These are phyloP conservation scores for Rhodomyrtus psidioides DNA, from an alignment of 441 rosid genomes.

Conservation along the genomic window DNA sequence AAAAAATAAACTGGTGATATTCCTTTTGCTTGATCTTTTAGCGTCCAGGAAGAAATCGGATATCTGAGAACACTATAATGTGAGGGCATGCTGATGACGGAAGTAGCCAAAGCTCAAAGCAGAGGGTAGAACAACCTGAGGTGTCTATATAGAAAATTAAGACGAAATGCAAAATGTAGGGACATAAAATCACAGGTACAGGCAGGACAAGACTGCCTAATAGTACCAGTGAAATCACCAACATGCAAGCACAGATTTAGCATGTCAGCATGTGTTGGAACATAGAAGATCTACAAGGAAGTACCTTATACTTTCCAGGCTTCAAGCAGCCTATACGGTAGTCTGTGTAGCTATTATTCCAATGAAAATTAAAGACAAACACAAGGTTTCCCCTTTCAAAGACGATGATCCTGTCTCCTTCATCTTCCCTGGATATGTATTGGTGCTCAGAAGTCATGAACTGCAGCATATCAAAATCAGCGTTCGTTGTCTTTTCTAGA, in stretches of 20 bases:
- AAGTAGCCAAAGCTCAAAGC: neutral
- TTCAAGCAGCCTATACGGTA: conserved; percentile 79
- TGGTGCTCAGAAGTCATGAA: conserved; percentile 94
- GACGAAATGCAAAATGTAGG: neutral
- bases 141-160: neutral
- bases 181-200: neutral
- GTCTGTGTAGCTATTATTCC: conserved; percentile 83
- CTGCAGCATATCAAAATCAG: conserved; percentile 27
- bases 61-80: neutral
- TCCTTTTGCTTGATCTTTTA: neutral
- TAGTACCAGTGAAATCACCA: neutral
- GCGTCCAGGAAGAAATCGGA: neutral
- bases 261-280: neutral
- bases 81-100: neutral
- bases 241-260: neutral
- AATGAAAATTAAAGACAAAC: conserved; percentile 90
- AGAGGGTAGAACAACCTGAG: neutral
- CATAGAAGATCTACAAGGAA: neutral
- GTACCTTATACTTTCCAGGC: conserved; percentile 95
- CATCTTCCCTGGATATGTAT: conserved; percentile 77
- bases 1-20: neutral
- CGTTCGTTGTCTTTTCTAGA: neutral
- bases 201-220: neutral
- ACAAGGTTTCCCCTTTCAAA: conserved; percentile 85
- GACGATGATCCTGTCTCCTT: conserved; percentile 73